Base-by-base conservation (phyloP, 163 green algal species). In the Dunaliella salina region DNA sequence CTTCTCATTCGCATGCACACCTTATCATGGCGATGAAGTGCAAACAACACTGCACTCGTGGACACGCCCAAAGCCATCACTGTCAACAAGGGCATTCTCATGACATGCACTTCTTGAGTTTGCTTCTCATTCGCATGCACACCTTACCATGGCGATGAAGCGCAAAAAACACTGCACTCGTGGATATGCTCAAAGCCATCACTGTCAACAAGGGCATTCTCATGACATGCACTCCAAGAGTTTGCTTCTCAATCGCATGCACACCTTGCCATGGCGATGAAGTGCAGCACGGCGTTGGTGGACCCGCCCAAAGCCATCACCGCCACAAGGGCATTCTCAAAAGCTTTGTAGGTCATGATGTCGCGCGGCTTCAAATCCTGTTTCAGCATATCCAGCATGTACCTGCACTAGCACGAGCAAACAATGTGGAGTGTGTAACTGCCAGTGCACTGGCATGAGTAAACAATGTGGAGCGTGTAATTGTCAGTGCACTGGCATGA, bases 141-240 rank as follows among this genome's bases (percentile, higher is more conserved):
- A 92, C 90, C 90, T 92, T 0, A 97, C 97, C 91, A 99, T 99
- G 86, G 97, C 97, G n/a, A 99, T 95, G 86, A 99, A 92, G 92
- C 99, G 97, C 88, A 99, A 93, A n/a, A n/a, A n/a, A n/a, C 87
- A 99, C 97, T 29, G 97, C 97, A 87, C 99, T 99, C 81, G 97
- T 99, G 85, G 94, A 98, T 34, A 97, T 97, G 15, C 97, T 97
- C 33, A 95, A 91, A 0, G 95, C 96, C 93, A 99, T 99, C 82
- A 98, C 88, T 5, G 95, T 87, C 4, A n/a, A 94, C 90, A 86
- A 99, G 98, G 33, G 97, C 96, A 85, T 99, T 99, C 88, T 99
- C 96, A 87, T n/a, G n/a, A n/a, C n/a, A n/a, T n/a, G n/a, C n/a
- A n/a, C n/a, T n/a, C n/a, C n/a, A n/a, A n/a, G n/a, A n/a, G n/a